Evolutionary conservation across 2,329 filamentous ascomycete genomes (phyloP).

Genomic region (Dryadomyces quercus-mongolicae): DNA sequence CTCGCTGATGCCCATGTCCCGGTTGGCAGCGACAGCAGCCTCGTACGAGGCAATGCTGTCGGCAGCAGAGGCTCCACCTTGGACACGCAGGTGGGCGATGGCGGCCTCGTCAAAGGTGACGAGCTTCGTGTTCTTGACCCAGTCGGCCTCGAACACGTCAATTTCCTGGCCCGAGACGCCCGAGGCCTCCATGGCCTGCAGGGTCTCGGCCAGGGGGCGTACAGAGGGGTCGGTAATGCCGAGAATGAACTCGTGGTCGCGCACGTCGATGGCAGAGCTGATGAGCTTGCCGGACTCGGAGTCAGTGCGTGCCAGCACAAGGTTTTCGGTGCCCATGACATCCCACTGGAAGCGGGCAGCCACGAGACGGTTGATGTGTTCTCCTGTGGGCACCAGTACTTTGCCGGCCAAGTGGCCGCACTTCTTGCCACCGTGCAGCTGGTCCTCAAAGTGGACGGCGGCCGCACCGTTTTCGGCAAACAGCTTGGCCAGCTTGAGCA

Average conservation of each 20-base stretch:
- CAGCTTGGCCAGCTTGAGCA: slow-evolving; percentile 91
- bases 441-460: slow-evolving; percentile 94
- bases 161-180: slow-evolving; percentile 73
- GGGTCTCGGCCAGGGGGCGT: slow-evolving; percentile 50
- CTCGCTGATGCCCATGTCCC: slow-evolving; percentile 64
- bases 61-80: slow-evolving; percentile 49
- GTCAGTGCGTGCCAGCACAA: slow-evolving; percentile 90
- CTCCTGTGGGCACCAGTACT: slow-evolving; percentile 82
- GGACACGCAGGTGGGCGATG: slow-evolving; percentile 62
- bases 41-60: slow-evolving; percentile 58
- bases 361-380: slow-evolving; percentile 91
- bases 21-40: slow-evolving; percentile 45
- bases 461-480: slow-evolving; percentile 96
- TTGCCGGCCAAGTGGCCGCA: slow-evolving; percentile 95
- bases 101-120: slow-evolving; percentile 90
- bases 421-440: slow-evolving; percentile 96
- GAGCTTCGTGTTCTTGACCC: slow-evolving; percentile 77
- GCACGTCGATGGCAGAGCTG: slow-evolving; percentile 80
- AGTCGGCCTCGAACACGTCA: slow-evolving; percentile 72
- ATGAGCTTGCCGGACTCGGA: slow-evolving; percentile 87
- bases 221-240: slow-evolving; percentile 28
- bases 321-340: slow-evolving; percentile 89
- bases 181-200: slow-evolving; percentile 77
- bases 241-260: slow-evolving; percentile 91
- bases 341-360: slow-evolving; percentile 97